phyloP scores from a whole-genome alignment of 2,329 filamentous ascomycete genomes.

The Clonostachys chloroleuca region DNA sequence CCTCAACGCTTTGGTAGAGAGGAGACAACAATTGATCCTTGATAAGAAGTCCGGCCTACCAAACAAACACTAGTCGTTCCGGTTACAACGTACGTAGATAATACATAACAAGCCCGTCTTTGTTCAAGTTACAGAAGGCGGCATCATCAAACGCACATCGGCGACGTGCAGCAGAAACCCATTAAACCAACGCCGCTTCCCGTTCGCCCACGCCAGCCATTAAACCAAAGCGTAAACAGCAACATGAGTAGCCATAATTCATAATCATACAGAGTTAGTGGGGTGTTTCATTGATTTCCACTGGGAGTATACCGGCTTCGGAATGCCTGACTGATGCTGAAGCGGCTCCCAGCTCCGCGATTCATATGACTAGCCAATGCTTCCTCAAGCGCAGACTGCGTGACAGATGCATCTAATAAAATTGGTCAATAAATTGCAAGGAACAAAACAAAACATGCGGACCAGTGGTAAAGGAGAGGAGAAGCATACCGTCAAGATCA shows the following conservation, averaged over 20 bases:
- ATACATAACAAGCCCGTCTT: too few species aligned
- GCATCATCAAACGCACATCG: background rate
- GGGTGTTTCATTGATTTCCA: background rate
- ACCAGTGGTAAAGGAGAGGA: background rate
- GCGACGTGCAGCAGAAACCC: background rate
- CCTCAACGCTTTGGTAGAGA: too few species aligned
- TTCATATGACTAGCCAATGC: slow-evolving; percentile 56
- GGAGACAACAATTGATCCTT: too few species aligned
- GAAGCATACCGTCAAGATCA: slow-evolving; percentile 67
- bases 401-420: slow-evolving; percentile 67
- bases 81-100: too few species aligned
- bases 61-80: too few species aligned
- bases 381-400: slow-evolving; percentile 76
- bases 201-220: too few species aligned
- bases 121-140: too few species aligned
- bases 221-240: too few species aligned
- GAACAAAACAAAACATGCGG: background rate
- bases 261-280: too few species aligned
- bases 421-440: slow-evolving; percentile 1
- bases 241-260: too few species aligned
- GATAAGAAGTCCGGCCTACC: too few species aligned
- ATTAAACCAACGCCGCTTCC: too few species aligned
- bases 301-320: slow-evolving; percentile 53
- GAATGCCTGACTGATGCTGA: slow-evolving; percentile 67
- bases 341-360: slow-evolving; percentile 33